Base-by-base conservation (phyloP, 2,329 filamentous ascomycete species). In the Elsinoe necatrix region DNA sequence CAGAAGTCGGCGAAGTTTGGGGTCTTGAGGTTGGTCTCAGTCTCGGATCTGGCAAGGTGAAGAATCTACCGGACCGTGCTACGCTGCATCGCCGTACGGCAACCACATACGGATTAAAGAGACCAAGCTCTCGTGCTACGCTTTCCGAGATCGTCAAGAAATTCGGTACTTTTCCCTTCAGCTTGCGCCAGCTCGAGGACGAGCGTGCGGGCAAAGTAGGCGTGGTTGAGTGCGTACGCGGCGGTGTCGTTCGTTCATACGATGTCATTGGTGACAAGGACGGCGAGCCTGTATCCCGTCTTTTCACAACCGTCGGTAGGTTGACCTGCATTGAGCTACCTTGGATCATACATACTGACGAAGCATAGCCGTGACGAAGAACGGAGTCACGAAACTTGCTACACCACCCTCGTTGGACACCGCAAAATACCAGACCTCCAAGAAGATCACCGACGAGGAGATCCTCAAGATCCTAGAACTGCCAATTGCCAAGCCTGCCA, bases 151-250 rank as follows among this genome's bases (percentile, higher is more conserved):
- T 95, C 60, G 86, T 95, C 72, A 95, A 92, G 84, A 96, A 92
- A 78, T 98, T 97, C 69, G 91, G 92, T 63, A 89, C 83, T 61
- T 98, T 98, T 81, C 93, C 93, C 66, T 98, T 98, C 83, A 95
- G 89, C 75, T 80, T 97, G 77, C 83, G 93, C 69, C 93, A 98
- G 77, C 82, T 98, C 61, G 92, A 96, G 61, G 92, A 97, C 67
- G 93, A 98, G 81, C 86, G 92, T 69, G 85, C 91, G 63, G 93
- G 89, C 59, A 87, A 97, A 86, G 86, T 93, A 75, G 93, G 93
- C 68, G 87, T 97, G 58, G 87, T 97, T 58, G 93, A 98, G 77
- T 96, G 92, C 73, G 92, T 97, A 57, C 87, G 93, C 67, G 84
- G 86, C 67, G 90, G 90, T 68, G 89, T 97, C 58, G 83, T 98